phyloP scores from a whole-genome alignment of 1,284 basidiomycete genomes.

The Neolentinus lepideus region DNA sequence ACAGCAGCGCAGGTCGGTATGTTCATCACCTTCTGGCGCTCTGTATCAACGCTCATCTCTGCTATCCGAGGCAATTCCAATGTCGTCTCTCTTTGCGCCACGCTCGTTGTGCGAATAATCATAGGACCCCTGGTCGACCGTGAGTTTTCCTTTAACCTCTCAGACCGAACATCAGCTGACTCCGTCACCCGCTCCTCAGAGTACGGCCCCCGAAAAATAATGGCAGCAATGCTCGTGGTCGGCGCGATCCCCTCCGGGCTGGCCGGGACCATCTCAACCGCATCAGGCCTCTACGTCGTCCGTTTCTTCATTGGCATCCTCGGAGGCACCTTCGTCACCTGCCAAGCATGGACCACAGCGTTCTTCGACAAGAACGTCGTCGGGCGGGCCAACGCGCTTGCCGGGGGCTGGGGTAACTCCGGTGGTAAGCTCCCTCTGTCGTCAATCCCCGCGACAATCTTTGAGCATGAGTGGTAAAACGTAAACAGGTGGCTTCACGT shows the following conservation, averaged over 20 bases:
- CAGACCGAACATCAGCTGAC: too few species aligned
- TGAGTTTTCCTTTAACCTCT: too few species aligned
- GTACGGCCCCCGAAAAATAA: slow-evolving; percentile 54
- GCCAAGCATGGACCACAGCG: slow-evolving; percentile 50
- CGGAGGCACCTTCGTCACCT: slow-evolving; percentile 54
- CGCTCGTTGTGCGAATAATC: slow-evolving; percentile 44
- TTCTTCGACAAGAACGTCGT: slow-evolving; percentile 59
- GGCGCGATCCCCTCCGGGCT: slow-evolving; percentile 62
- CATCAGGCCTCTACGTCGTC: slow-evolving; percentile 38
- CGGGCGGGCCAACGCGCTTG: slow-evolving; percentile 48
- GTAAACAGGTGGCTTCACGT: slow-evolving; percentile 44
- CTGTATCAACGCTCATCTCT: background rate
- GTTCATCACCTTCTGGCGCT: slow-evolving; percentile 4
- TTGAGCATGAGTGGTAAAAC: too few species aligned
- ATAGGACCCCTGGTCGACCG: slow-evolving; percentile 54
- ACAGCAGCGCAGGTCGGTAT: slow-evolving; percentile 35
- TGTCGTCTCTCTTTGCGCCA: slow-evolving; percentile 48
- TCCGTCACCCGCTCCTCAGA: slow-evolving; percentile 17
- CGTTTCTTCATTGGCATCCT: slow-evolving; percentile 51
- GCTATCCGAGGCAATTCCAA: slow-evolving; percentile 42
- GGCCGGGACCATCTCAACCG: slow-evolving; percentile 42
- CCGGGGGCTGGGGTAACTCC: slow-evolving; percentile 46
- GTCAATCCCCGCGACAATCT: too few species aligned
- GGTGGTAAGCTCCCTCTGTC: slow-evolving; percentile 21
- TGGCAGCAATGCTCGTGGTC: slow-evolving; percentile 49